A percentile compares a stretch with the other conserved stretches of the same genome.
These are phyloP conservation scores for Sugiyamaella americana DNA, from an alignment of 805 yeast species.

Conservation along the genomic window DNA sequence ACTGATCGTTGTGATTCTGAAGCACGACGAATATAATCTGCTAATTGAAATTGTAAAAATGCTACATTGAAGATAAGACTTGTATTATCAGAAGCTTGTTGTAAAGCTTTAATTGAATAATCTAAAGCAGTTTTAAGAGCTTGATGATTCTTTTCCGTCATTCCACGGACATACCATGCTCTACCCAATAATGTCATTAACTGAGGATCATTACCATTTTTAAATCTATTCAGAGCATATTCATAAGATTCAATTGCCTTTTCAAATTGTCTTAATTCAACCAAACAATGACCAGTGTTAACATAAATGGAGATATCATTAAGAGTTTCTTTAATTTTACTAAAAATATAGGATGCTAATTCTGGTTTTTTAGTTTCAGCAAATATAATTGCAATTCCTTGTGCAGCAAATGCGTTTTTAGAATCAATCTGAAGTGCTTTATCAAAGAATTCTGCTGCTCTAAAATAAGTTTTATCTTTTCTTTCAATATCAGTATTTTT, in stretches of 20 bases:
- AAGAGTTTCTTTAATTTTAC: slow-evolving; percentile 84
- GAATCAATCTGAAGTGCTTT: slow-evolving; percentile 83
- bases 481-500: slow-evolving; percentile 47
- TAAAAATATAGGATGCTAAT: slow-evolving; percentile 76
- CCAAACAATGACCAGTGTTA: slow-evolving; percentile 80
- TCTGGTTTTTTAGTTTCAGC: slow-evolving; percentile 69
- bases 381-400: slow-evolving; percentile 89
- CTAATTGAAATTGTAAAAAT: slow-evolving; percentile 76
- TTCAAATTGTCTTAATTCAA: slow-evolving; percentile 73
- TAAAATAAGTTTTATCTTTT: slow-evolving; percentile 64
- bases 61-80: slow-evolving; percentile 73
- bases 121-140: slow-evolving; percentile 57
- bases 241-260: slow-evolving; percentile 87
- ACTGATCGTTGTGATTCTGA: slow-evolving; percentile 53
- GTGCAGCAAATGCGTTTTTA: slow-evolving; percentile 90
- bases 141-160: slow-evolving; percentile 56
- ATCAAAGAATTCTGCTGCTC: slow-evolving; percentile 89
- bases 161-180: slow-evolving; percentile 81
- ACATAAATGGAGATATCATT: slow-evolving; percentile 77
- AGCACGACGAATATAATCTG: slow-evolving; percentile 68
- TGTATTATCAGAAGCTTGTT: slow-evolving; percentile 34
- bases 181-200: slow-evolving; percentile 71
- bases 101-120: slow-evolving; percentile 53
- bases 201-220: slow-evolving; percentile 56
- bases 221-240: slow-evolving; percentile 62